These are phyloP conservation scores for Talaromyces wortmannii DNA, from an alignment of 495 filamentous ascomycete genomes.

Conservation along the genomic window DNA sequence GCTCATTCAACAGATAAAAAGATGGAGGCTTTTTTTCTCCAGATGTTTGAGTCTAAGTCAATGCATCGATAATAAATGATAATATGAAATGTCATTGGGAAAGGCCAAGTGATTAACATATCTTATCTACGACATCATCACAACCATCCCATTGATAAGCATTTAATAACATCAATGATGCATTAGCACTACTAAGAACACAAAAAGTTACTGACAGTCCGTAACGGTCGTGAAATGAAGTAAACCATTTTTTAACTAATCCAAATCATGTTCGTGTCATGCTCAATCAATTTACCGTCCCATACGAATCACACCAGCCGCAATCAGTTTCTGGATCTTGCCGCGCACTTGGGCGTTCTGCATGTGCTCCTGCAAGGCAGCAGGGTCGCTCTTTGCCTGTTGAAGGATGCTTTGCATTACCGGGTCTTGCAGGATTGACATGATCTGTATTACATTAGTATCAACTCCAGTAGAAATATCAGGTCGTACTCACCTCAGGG, in stretches of 20 bases:
- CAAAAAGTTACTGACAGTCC: no score
- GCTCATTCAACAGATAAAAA: no score
- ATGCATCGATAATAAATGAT: no score
- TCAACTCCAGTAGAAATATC: neutral
- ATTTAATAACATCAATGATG: no score
- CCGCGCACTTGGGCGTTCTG: slow-evolving; percentile 74
- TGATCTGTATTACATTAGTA: slow-evolving; percentile 49
- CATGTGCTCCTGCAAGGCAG: slow-evolving; percentile 93
- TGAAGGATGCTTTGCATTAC: slow-evolving; percentile 97
- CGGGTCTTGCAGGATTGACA: slow-evolving; percentile 86
- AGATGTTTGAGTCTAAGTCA: no score
- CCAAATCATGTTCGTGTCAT: slow-evolving; percentile 4
- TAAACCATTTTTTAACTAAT: slow-evolving; percentile 2
- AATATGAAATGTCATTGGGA: no score
- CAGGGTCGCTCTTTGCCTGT: slow-evolving; percentile 90
- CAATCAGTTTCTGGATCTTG: slow-evolving; percentile 89
- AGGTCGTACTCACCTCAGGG: slow-evolving; percentile 62
- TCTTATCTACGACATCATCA: no score
- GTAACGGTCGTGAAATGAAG: no score
- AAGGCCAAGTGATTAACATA: no score
- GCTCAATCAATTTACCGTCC: slow-evolving; percentile 42
- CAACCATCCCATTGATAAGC: no score
- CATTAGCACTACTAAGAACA: no score
- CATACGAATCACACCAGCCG: slow-evolving; percentile 84
- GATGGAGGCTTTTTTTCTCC: no score